These are phyloP conservation scores for Talaromyces proteolyticus DNA, from an alignment of 495 filamentous ascomycete genomes.

Conservation along the genomic window DNA sequence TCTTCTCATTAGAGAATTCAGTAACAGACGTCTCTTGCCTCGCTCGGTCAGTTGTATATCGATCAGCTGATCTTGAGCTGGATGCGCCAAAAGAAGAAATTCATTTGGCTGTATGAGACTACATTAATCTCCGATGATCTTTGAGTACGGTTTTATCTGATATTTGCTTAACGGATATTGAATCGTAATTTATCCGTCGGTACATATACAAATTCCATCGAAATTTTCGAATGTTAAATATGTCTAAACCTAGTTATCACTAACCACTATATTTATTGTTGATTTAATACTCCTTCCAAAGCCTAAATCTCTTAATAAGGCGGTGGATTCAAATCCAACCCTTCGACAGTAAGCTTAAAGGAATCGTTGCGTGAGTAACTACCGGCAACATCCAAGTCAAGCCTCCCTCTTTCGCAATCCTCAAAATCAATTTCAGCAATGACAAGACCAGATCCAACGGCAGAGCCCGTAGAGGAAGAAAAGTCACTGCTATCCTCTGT, in stretches of 20 bases:
- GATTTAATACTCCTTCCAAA: neutral
- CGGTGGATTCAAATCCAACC: conserved; percentile 68
- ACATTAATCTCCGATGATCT: conserved; percentile 42
- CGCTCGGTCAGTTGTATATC: conserved; percentile 43
- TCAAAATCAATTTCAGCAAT: conserved; percentile 53
- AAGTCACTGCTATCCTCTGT: conserved; percentile 31
- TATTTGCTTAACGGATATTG: conserved; percentile 28
- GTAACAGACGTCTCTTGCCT: conserved; percentile 43
- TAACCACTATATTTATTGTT: no score
- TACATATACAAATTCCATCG: conserved; percentile 17
- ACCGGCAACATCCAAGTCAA: conserved; percentile 68
- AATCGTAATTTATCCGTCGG: conserved; percentile 49
- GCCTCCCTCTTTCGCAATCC: conserved; percentile 54
- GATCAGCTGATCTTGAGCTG: conserved; percentile 52
- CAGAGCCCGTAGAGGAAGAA: neutral
- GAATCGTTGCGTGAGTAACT: conserved; percentile 79
- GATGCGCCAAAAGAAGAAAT: conserved; percentile 30
- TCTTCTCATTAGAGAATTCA: neutral
- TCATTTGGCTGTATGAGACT: conserved; percentile 42
- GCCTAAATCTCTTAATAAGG: conserved; percentile 34
- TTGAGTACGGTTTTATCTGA: conserved; percentile 49
- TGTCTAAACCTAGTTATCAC: no score
- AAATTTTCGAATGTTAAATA: neutral
- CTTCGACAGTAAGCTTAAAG: conserved; percentile 72
- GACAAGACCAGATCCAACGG: conserved; percentile 27